phyloP scores from a whole-genome alignment of 2,329 filamentous ascomycete genomes.

The Botrytis fragariae region DNA sequence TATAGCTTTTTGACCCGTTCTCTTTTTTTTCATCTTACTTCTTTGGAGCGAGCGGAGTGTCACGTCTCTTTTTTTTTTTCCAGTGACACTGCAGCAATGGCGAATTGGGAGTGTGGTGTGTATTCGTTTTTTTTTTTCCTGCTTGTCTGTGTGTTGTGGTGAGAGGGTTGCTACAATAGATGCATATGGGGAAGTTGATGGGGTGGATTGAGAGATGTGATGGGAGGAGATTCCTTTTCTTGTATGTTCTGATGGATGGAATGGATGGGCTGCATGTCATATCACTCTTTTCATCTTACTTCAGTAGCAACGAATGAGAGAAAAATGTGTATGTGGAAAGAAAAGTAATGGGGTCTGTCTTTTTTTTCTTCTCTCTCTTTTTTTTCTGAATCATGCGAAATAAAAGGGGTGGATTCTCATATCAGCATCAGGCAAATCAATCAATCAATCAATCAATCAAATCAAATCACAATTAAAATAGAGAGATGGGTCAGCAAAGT shows the following conservation, averaged over 20 bases:
- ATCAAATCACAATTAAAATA: background rate
- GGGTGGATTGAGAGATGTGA: background rate
- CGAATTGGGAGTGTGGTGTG: constrained; percentile 32
- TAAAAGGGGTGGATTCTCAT: constrained; percentile 1
- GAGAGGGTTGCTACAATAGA: background rate
- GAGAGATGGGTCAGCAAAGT: background rate
- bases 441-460: background rate
- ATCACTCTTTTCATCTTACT: constrained; percentile 25
- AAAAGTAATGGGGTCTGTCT: constrained; percentile 7
- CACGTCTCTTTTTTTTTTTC: constrained; percentile 4
- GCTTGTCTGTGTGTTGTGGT: constrained; percentile 4
- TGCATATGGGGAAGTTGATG: constrained; percentile 2
- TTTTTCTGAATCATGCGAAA: background rate
- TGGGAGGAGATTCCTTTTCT: background rate
- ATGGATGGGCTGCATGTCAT: constrained; percentile 1
- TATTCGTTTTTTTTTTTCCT: constrained; percentile 2
- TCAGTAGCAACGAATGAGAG: constrained; percentile 30
- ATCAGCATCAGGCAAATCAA: constrained; percentile 3
- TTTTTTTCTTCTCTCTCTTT: background rate
- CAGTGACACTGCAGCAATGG: constrained; percentile 30
- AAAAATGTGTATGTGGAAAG: constrained; percentile 24
- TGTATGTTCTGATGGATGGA: constrained; percentile 4
- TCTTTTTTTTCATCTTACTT: constrained; percentile 12
- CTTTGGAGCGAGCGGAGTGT: constrained; percentile 19
- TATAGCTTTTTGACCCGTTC: constrained; percentile 33